phyloP scores from a whole-genome alignment of 2,329 filamentous ascomycete species.

The Cordyceps farinosa region DNA sequence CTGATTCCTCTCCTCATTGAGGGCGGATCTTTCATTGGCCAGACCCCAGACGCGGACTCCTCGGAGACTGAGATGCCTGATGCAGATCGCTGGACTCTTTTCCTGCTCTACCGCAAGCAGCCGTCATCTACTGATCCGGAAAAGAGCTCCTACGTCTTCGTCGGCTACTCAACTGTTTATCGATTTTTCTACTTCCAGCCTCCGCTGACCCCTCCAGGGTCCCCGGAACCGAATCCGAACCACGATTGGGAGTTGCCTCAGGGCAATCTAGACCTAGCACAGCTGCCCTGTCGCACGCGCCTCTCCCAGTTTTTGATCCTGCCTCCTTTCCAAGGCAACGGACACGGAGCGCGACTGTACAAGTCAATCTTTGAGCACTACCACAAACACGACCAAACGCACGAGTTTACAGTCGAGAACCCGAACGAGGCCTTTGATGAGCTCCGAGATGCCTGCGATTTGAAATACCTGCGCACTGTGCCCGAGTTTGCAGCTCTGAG shows the following conservation, averaged over 20 bases:
- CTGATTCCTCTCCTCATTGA: conserved; percentile 87
- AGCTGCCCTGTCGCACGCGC: conserved; percentile 72
- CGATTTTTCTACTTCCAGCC: conserved; percentile 69
- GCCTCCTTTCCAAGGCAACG: conserved; percentile 77
- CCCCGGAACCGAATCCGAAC: conserved; percentile 23
- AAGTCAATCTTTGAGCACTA: conserved; percentile 70
- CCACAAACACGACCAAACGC: conserved; percentile 62
- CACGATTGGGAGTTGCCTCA: conserved; percentile 43
- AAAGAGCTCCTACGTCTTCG: conserved; percentile 68
- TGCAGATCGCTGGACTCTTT: conserved; percentile 85
- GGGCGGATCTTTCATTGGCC: conserved; percentile 72
- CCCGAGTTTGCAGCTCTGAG: conserved; percentile 55
- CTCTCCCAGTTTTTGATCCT: conserved; percentile 93
- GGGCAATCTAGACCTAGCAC: conserved; percentile 47
- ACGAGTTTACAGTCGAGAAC: conserved; percentile 89
- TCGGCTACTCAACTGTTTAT: conserved; percentile 88
- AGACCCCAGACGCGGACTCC: conserved; percentile 46
- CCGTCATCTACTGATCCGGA: conserved; percentile 36
- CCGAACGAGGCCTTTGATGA: conserved; percentile 85
- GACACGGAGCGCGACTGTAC: conserved; percentile 79
- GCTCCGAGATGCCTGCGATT: conserved; percentile 70
- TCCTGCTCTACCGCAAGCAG: conserved; percentile 73
- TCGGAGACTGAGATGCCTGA: conserved; percentile 66
- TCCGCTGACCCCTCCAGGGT: conserved; percentile 41
- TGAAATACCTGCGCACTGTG: conserved; percentile 58